Conservation (phyloP, 2,329 filamentous ascomycete species). For the Fusarium setosum region DNA sequence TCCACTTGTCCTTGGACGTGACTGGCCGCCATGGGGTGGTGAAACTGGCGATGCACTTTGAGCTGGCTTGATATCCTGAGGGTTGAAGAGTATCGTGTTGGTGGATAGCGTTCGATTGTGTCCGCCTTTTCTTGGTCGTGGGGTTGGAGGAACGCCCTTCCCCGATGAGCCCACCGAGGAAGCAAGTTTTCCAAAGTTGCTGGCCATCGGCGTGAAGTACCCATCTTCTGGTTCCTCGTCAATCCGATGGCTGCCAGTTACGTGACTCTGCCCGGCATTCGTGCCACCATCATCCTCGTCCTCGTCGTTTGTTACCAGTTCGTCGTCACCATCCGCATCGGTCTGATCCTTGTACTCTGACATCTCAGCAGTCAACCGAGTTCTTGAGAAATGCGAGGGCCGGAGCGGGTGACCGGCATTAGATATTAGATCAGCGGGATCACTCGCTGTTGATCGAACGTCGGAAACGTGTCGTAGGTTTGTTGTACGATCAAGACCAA, state of each 20-base stretch:
- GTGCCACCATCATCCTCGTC: slow-evolving; percentile 68
- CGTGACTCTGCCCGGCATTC: slow-evolving; percentile 51
- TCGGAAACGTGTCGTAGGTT: slow-evolving; percentile 65
- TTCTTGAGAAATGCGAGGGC: slow-evolving; percentile 49
- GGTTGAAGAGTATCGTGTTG: slow-evolving; percentile 87
- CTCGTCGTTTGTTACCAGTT: slow-evolving; percentile 85
- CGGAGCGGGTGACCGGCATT: slow-evolving; percentile 56
- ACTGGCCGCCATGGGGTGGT: slow-evolving; percentile 45
- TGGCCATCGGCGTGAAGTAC: slow-evolving; percentile 65
- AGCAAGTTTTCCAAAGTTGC: slow-evolving; percentile 52
- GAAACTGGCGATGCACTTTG: slow-evolving; percentile 58
- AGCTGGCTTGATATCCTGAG: slow-evolving; percentile 58
- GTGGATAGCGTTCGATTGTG: slow-evolving; percentile 83
- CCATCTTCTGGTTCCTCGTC: slow-evolving; percentile 57
- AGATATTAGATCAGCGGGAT: slow-evolving; percentile 72
- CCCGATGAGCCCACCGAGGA: slow-evolving; percentile 49
- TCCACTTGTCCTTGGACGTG: slow-evolving; percentile 53
- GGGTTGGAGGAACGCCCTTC: slow-evolving; percentile 44
- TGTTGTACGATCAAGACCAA: slow-evolving; percentile 60
- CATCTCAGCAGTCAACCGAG: slow-evolving; percentile 47
- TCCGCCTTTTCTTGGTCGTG: slow-evolving; percentile 52
- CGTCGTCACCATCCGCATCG: slow-evolving; percentile 90
- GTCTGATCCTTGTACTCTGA: slow-evolving; percentile 71
- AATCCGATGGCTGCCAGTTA: slow-evolving; percentile 41
- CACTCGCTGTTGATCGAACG: slow-evolving; percentile 69